phyloP scores from a whole-genome alignment of 345 rosid species.

The Populus tremula region DNA sequence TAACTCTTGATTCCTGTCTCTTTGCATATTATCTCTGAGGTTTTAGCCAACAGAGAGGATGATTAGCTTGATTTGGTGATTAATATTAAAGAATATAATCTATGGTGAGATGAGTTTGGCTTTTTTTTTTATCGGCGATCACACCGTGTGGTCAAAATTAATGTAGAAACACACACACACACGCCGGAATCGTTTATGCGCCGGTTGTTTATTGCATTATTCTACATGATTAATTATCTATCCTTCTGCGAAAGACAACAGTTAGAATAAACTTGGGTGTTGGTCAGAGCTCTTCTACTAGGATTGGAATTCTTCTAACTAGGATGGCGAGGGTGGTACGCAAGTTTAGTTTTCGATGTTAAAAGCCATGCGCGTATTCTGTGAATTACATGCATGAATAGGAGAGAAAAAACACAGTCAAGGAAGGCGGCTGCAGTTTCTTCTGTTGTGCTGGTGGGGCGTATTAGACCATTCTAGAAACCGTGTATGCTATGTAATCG shows the following conservation, averaged over 20 bases:
- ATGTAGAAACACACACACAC: not conserved
- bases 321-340: not conserved
- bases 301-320: not conserved
- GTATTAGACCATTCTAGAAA: too few species aligned
- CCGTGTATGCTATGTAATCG: too few species aligned
- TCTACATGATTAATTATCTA: too few species aligned
- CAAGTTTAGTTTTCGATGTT: not conserved
- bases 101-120: not conserved
- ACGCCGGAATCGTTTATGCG: not conserved
- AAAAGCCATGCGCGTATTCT: not conserved
- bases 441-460: too few species aligned
- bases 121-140: too few species aligned
- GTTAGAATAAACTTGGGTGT: not conserved
- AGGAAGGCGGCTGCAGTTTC: too few species aligned
- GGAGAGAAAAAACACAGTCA: too few species aligned
- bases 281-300: not conserved
- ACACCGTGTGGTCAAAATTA: not conserved
- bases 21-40: not conserved
- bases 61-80: not conserved
- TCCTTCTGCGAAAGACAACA: not conserved
- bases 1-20: not conserved
- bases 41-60: not conserved
- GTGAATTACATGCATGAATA: not conserved
- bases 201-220: not conserved
- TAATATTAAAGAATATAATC: not conserved